phyloP scores from a whole-genome alignment of 2,329 filamentous ascomycete genomes.

The Ophiostoma perfectum region DNA sequence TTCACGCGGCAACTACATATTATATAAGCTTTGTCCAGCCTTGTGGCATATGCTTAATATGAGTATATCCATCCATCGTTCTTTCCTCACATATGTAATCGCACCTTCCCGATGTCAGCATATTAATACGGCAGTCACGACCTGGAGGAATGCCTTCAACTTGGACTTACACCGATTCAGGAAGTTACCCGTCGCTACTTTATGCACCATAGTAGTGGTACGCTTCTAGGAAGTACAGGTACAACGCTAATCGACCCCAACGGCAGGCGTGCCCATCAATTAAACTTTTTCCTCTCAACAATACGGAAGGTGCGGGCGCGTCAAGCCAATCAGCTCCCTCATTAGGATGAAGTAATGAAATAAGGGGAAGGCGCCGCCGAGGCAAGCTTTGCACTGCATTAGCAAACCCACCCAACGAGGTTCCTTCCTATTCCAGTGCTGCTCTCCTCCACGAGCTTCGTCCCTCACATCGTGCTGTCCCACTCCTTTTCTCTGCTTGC shows the following conservation, averaged over 20 bases:
- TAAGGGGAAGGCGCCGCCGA: not conserved
- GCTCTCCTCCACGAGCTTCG: not conserved
- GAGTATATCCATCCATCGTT: not conserved
- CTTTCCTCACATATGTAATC: not conserved
- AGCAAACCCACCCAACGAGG: slow-evolving; percentile 8
- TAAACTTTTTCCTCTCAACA: slow-evolving; percentile 18
- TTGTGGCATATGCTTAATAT: not conserved
- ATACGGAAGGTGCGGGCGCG: slow-evolving; percentile 10
- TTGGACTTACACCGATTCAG: slow-evolving; percentile 18
- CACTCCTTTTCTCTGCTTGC: slow-evolving; percentile 7
- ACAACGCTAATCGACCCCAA: slow-evolving; percentile 10
- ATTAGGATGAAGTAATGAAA: not conserved
- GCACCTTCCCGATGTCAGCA: not conserved
- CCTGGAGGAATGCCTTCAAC: not conserved
- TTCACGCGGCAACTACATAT: not conserved
- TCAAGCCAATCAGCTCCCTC: slow-evolving; percentile 15
- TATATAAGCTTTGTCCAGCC: not conserved
- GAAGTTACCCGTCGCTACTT: slow-evolving; percentile 6
- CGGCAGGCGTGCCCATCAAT: slow-evolving; percentile 11
- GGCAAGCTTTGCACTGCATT: not conserved
- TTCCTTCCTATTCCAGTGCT: not conserved
- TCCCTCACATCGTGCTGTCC: not conserved
- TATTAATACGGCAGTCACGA: not conserved
- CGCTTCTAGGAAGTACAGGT: not conserved
- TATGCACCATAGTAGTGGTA: not conserved